Conservation (phyloP, 768 basidiomycete species). For the Tulasnella sp. region DNA sequence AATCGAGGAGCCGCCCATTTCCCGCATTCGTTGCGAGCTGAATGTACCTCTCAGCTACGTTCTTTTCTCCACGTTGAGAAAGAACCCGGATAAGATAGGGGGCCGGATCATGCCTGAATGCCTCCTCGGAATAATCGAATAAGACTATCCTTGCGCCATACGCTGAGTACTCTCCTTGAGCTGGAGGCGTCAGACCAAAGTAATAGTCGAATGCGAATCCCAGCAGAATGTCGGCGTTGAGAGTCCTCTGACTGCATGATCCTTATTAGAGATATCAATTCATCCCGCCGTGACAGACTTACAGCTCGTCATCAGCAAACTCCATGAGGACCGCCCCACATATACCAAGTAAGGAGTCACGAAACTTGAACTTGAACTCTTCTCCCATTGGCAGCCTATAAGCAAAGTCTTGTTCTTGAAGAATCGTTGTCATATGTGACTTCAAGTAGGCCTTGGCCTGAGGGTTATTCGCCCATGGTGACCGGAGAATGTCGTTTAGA, state of each 20-base stretch:
- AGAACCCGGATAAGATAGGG: background rate
- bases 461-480: background rate
- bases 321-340: background rate
- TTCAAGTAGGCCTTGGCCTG: background rate
- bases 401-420: background rate
- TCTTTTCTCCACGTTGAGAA: background rate
- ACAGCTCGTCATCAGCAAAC: background rate
- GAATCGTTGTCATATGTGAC: background rate
- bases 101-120: background rate
- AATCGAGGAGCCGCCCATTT: background rate
- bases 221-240: background rate
- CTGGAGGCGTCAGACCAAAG: background rate
- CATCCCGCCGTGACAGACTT: background rate
- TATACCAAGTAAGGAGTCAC: background rate
- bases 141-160: background rate
- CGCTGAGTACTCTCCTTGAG: background rate
- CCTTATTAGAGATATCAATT: background rate
- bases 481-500: background rate
- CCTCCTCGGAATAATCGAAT: background rate
- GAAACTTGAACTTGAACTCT: background rate
- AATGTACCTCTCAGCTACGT: background rate
- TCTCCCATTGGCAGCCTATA: background rate
- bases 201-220: background rate
- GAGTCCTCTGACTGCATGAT: background rate
- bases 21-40: background rate